Base-by-base conservation (phyloP, 2,329 filamentous ascomycete species). In the Pseudocercospora fijiensis region DNA sequence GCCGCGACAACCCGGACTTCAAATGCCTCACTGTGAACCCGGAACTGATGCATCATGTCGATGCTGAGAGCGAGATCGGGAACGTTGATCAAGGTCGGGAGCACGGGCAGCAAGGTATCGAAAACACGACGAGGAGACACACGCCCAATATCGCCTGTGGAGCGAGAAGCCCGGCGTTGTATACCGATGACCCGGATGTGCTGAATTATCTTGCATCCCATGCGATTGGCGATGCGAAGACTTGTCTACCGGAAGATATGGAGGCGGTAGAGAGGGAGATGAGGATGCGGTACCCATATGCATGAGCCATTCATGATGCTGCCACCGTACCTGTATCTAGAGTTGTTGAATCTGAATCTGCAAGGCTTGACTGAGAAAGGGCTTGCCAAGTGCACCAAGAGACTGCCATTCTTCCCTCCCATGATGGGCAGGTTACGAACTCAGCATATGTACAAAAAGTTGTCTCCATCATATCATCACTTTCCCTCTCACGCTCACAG, bases 41-140 rank as follows among this genome's bases (percentile, higher is more conserved):
- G 1, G 78, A 79, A 63, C 55, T 79, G n/a, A 78, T 80, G 60
- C 77, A 79, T 61, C 78, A 79, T 61, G 65, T 71, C 26, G 68
- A 73, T 18, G 73, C 76, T 0, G 70, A 69, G 28, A 75, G 70
- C 26, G 75, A 76, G 66, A 79, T 81, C 28, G 77, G 76, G 8
- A 68, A 72, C 10, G 72, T 77, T 3, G 64, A 70, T 43, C 45
- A 58, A 9, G 64, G 47, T 30, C 18, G 45, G 24, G 33, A 59
- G 45, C n/a, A 58, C 5, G 33, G 58, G 45, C n/a, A 58, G 24
- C 49, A 49, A 53, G 57, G 60, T 16, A 61, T 61, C 5, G 58
- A 65, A 58, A 53, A 49, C 26, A 18, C 52, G 47, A 11, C 45
- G 18, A 27, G 53, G 24, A 49, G 63, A 47, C 52, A 62, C 10